phyloP scores from a whole-genome alignment of 2,329 filamentous ascomycete genomes.

The Diplodia sapinea region DNA sequence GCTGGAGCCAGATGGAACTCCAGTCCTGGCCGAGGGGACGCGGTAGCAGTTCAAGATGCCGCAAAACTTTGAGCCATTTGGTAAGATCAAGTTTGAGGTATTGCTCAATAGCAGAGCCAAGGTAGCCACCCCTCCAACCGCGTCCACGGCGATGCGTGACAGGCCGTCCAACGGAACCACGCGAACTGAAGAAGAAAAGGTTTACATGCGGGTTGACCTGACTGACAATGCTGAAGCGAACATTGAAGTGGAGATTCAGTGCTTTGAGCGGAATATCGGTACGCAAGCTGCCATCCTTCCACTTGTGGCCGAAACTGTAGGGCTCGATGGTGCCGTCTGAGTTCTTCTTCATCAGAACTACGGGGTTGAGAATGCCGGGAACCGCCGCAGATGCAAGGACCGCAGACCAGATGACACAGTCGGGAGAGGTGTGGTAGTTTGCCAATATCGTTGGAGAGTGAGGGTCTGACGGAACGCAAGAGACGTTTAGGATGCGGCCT shows the following conservation, averaged over 20 bases:
- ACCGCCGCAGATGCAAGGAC: constrained; percentile 94
- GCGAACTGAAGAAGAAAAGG: constrained; percentile 96
- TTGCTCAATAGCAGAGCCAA: constrained; percentile 90
- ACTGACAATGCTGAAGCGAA: constrained; percentile 91
- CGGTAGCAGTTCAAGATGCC: constrained; percentile 89
- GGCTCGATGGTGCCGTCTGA: constrained; percentile 77
- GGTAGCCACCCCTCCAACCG: constrained; percentile 51
- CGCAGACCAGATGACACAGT: constrained; percentile 98
- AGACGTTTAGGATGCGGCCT: constrained; percentile 92
- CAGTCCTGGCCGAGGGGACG: constrained; percentile 93
- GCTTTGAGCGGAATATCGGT: constrained; percentile 96
- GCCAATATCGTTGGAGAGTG: constrained; percentile 90
- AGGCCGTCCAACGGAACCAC: constrained; percentile 87
- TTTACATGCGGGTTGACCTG: constrained; percentile 97
- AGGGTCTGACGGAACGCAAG: constrained; percentile 93
- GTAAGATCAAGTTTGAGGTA: constrained; percentile 95
- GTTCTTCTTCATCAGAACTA: constrained; percentile 89
- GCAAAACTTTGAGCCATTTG: constrained; percentile 95
- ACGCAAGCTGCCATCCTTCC: constrained; percentile 94
- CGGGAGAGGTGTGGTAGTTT: constrained; percentile 92
- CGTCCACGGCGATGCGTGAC: constrained; percentile 31
- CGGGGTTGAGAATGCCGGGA: constrained; percentile 92
- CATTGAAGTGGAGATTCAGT: constrained; percentile 95
- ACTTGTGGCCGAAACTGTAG: constrained; percentile 97
- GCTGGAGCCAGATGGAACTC: constrained; percentile 94